Evolutionary conservation across 805 yeast genomes (phyloP).

Genomic region (Clavispora santaluciae): DNA sequence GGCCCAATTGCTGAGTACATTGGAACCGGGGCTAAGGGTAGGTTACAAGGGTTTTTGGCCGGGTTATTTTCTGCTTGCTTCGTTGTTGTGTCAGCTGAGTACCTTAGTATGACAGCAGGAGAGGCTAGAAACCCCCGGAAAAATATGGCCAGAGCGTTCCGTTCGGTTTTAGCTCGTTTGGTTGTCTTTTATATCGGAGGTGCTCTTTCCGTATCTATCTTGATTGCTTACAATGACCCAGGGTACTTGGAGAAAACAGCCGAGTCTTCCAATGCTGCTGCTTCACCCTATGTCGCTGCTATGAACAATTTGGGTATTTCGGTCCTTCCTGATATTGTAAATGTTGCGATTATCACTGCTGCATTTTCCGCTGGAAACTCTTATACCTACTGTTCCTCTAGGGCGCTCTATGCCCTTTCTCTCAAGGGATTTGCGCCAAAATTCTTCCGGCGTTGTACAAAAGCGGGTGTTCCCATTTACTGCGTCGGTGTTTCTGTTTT

Average conservation of each 20-base stretch:
- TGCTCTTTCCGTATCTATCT: slow-evolving; percentile 37
- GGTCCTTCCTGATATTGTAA: slow-evolving; percentile 17
- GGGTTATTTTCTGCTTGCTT: slow-evolving; percentile 36
- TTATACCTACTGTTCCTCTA: slow-evolving; percentile 18
- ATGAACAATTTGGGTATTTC: slow-evolving; percentile 16
- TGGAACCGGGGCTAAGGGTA: slow-evolving; percentile 33
- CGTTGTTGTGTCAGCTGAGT: slow-evolving; percentile 41
- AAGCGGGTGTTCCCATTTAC: slow-evolving; percentile 16
- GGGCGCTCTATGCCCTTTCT: slow-evolving; percentile 17
- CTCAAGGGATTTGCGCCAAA: slow-evolving; percentile 16
- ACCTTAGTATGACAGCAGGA: slow-evolving; percentile 41
- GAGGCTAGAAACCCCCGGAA: slow-evolving; percentile 41
- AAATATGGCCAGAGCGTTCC: slow-evolving; percentile 36
- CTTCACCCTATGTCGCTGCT: slow-evolving; percentile 20
- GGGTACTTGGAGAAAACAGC: slow-evolving; percentile 11
- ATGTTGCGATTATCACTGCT: slow-evolving; percentile 14
- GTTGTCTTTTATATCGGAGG: slow-evolving; percentile 43
- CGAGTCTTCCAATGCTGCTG: slow-evolving; percentile 15
- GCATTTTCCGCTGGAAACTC: slow-evolving; percentile 20
- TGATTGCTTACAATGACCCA: slow-evolving; percentile 22
- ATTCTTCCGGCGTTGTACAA: slow-evolving; percentile 13
- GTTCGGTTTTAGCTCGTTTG: slow-evolving; percentile 40
- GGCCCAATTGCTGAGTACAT: slow-evolving; percentile 39
- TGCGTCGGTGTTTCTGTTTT: slow-evolving; percentile 15
- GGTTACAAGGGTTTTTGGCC: slow-evolving; percentile 40